Evolutionary conservation across 495 filamentous ascomycete genomes (phyloP).

Genomic region (Tetracladium marchalianum): DNA sequence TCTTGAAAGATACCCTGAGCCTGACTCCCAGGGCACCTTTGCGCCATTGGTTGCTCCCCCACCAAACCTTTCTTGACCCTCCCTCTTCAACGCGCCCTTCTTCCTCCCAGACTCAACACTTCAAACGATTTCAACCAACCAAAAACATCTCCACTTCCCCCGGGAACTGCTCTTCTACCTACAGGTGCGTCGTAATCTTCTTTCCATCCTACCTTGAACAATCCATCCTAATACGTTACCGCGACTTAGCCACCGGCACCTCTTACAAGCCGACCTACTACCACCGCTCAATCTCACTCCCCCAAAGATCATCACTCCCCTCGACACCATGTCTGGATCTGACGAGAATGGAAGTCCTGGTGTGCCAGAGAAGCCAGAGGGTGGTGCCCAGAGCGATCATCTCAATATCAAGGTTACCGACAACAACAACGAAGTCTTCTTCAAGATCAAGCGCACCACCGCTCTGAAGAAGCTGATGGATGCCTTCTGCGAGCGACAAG

Average conservation of each 20-base stretch:
- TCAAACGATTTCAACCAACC: too few species aligned
- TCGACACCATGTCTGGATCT: slow-evolving; percentile 19
- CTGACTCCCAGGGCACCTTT: background rate
- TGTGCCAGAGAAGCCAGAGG: slow-evolving; percentile 46
- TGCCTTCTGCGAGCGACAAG: slow-evolving; percentile 94
- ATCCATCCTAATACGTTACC: slow-evolving; percentile 3
- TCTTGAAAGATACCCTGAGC: too few species aligned
- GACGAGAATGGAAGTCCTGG: slow-evolving; percentile 46
- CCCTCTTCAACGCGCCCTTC: background rate
- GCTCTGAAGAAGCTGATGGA: slow-evolving; percentile 97
- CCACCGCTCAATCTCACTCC: slow-evolving; percentile 11
- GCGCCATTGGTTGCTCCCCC: slow-evolving; percentile 15
- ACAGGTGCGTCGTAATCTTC: too few species aligned
- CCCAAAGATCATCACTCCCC: background rate
- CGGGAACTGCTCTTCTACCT: too few species aligned
- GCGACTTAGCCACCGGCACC: background rate
- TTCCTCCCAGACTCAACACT: background rate
- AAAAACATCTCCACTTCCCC: too few species aligned
- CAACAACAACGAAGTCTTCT: slow-evolving; percentile 99
- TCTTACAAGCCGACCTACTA: slow-evolving; percentile 3
- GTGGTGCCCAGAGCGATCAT: slow-evolving; percentile 53
- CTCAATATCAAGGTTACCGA: slow-evolving; percentile 99
- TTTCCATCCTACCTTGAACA: too few species aligned
- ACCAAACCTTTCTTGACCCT: background rate
- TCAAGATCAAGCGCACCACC: slow-evolving; percentile 98